Evolutionary conservation across 2,329 filamentous ascomycete genomes (phyloP), one percentile per base, ranked within the genome.

Genomic region (Fusarium illudens): DNA sequence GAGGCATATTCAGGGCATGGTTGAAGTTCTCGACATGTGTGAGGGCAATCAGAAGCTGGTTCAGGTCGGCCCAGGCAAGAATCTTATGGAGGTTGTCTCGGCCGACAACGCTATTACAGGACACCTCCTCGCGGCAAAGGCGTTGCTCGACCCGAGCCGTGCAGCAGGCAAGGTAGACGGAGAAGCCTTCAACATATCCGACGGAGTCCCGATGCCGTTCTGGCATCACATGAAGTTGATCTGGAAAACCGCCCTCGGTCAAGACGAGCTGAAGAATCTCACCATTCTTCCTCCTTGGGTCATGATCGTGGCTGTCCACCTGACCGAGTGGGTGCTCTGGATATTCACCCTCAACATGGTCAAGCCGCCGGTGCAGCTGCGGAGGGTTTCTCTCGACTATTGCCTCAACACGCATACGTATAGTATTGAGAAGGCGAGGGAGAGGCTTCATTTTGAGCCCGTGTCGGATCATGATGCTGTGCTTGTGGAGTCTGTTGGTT

Each of bases 151-250:
- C 7, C 66, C 58, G 3, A 36, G 30, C 0, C 54, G 58, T 1
- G 67, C 68, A 6, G 11, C 13, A 0, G 65, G 61, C 2, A 65
- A 58, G 11, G 72, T 79, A 0, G 75, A 72, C 1, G 78, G 79
- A 7, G 72, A 80, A 60, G 75, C 72, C 0, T 80, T 79, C 66
- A 79, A 79, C 54, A 71, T 79, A 48, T 76, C 77, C 1, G 79
- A 81, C 36, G 75, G 75, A 0, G 50, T 67, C 1, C 74, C 73
- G 0, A 58, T 77, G 7, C 71, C 67, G 0, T 79, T 78, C 27
- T 79, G 75, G 71, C 70, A 74, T n/a, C 75, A 78, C 10, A 67
- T 70, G 1, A 52, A 61, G 3, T 15, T 73, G 1, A 71, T 76
- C 2, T 77, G 75, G 72, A 52, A 53, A 4, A 58, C 65, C 11